These are phyloP conservation scores for Fusarium denticulatum DNA, from an alignment of 2,329 filamentous ascomycete genomes.

Conservation along the genomic window DNA sequence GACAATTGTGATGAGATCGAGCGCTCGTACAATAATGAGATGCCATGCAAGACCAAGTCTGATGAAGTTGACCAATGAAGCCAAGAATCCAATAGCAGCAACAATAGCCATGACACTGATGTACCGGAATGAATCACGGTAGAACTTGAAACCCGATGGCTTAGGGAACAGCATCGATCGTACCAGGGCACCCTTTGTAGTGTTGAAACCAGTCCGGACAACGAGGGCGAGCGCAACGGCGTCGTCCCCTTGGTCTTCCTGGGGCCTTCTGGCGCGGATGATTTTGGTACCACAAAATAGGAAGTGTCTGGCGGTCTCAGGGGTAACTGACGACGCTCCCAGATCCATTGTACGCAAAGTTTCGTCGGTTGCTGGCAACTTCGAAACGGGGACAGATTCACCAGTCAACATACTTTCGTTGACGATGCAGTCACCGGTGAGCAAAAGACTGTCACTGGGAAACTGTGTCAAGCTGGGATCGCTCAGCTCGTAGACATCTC, in stretches of 20 bases:
- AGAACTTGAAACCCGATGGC: slow-evolving; percentile 98
- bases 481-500: slow-evolving; percentile 96
- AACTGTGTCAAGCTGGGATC: slow-evolving; percentile 90
- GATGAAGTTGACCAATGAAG: slow-evolving; percentile 93
- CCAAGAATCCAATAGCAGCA: slow-evolving; percentile 86
- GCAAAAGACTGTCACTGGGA: slow-evolving; percentile 88
- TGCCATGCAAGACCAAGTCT: slow-evolving; percentile 86
- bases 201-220: slow-evolving; percentile 94
- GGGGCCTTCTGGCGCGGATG: slow-evolving; percentile 86
- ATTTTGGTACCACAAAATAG: slow-evolving; percentile 97
- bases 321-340: slow-evolving; percentile 81
- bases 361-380: slow-evolving; percentile 83
- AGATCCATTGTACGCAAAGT: slow-evolving; percentile 81
- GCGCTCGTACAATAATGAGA: slow-evolving; percentile 87
- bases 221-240: slow-evolving; percentile 92
- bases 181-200: slow-evolving; percentile 94
- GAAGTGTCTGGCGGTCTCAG: slow-evolving; percentile 87
- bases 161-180: slow-evolving; percentile 99
- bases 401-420: slow-evolving; percentile 99
- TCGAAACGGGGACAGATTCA: slow-evolving; percentile 96
- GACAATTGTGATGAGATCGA: slow-evolving; percentile 97
- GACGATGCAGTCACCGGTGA: slow-evolving; percentile 96
- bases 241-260: slow-evolving; percentile 86
- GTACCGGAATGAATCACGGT: slow-evolving; percentile 96
- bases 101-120: slow-evolving; percentile 95